Percentiles rank a stretch among this genome's conserved stretches.
These are phyloP conservation scores for Carex arenaria DNA, from an alignment of 202 grass and related monocot genomes.

Conservation along the genomic window DNA sequence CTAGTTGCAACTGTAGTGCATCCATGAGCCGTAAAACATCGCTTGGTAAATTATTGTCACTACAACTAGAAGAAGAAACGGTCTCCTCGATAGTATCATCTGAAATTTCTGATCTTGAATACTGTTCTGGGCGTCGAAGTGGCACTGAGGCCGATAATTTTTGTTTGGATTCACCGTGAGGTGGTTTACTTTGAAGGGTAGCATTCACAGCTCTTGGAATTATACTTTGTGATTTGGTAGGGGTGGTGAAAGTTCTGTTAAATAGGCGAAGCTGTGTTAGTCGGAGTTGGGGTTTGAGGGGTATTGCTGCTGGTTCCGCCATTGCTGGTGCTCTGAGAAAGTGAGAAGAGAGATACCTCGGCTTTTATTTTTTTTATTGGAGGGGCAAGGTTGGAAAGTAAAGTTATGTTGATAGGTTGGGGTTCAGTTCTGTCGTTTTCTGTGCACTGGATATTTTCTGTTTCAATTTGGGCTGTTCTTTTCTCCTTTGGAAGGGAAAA, in stretches of 20 bases:
- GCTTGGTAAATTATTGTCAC: constrained; percentile 10
- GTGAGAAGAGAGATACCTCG: not conserved
- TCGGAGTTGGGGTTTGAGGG: constrained; percentile 11
- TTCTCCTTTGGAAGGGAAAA: not conserved
- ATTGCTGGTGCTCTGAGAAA: not conserved
- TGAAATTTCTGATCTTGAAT: not conserved
- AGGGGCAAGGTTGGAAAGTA: not conserved
- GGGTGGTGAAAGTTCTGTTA: not conserved
- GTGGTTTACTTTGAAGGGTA: not conserved
- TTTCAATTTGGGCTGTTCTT: not conserved
- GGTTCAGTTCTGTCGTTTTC: not conserved
- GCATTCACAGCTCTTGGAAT: not conserved
- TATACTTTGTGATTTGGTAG: not conserved
- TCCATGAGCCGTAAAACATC: constrained; percentile 72
- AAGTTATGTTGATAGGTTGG: not conserved
- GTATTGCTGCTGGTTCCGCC: not conserved
- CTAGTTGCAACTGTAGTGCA: constrained; percentile 34
- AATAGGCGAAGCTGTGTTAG: not conserved
- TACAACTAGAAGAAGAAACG: not conserved
- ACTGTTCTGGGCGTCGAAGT: not conserved
- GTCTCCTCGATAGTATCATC: not conserved
- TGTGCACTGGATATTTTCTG: not conserved
- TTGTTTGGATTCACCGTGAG: not conserved
- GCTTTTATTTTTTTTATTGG: not conserved
- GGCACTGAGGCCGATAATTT: not conserved